Evolutionary conservation across 306 rosid genomes (phyloP).

Genomic region (Morella rubra): DNA sequence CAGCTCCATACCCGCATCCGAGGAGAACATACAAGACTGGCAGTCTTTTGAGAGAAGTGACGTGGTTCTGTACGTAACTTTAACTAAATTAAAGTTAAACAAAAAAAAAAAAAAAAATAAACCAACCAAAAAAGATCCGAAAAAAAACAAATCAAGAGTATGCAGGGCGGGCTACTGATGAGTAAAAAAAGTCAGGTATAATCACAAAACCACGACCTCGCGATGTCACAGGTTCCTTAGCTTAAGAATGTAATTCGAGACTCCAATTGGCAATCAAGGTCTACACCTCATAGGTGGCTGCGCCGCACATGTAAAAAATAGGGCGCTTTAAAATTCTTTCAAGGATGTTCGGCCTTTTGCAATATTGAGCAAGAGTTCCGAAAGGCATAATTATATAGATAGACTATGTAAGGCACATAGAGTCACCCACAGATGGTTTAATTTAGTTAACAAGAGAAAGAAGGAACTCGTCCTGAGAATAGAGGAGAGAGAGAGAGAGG

Average conservation of each 20-base stretch:
- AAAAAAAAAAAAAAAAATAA: too few species aligned
- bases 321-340: conserved; percentile 15
- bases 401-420: conserved; percentile 33
- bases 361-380: conserved; percentile 20
- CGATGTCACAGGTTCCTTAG: too few species aligned
- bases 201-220: too few species aligned
- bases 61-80: conserved; percentile 36
- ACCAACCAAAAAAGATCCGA: too few species aligned
- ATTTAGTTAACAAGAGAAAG: conserved; percentile 34
- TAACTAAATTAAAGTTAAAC: too few species aligned
- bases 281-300: conserved; percentile 13
- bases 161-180: too few species aligned
- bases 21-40: conserved; percentile 34
- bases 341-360: conserved; percentile 1
- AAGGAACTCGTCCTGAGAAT: too few species aligned
- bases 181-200: too few species aligned
- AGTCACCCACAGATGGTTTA: conserved; percentile 38
- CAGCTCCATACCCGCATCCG: background rate
- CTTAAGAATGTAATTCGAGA: too few species aligned
- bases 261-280: too few species aligned
- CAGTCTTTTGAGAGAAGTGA: conserved; percentile 40
- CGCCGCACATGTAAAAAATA: background rate
- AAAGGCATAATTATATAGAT: conserved; percentile 42
- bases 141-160: too few species aligned
- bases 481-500: too few species aligned